Conservation (phyloP, 345 rosid genomes). For the Pelargonium nanum region DNA sequence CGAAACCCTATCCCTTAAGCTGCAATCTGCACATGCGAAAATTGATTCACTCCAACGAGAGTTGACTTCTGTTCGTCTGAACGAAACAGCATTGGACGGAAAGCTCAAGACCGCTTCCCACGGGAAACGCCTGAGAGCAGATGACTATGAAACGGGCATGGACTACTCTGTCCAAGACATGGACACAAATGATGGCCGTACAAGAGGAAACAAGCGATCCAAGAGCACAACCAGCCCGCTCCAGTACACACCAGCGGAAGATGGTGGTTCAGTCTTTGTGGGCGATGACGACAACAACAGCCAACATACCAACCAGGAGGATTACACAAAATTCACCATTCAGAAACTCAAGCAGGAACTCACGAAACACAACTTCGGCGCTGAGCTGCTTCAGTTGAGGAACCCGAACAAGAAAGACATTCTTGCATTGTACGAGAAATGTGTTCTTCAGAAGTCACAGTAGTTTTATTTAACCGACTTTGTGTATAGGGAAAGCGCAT, state of each 20-base stretch:
- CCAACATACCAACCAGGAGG: slow-evolving; percentile 49
- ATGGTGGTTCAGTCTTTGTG: slow-evolving; percentile 50
- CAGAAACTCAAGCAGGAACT: slow-evolving; percentile 84
- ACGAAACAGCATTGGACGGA: slow-evolving; percentile 74
- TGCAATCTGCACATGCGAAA: slow-evolving; percentile 73
- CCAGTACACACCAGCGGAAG: slow-evolving; percentile 38
- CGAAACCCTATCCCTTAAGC: slow-evolving; percentile 69
- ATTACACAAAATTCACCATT: slow-evolving; percentile 63
- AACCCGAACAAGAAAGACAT: slow-evolving; percentile 77
- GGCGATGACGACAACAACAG: slow-evolving; percentile 54
- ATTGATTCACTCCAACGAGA: slow-evolving; percentile 80
- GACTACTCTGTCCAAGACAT: slow-evolving; percentile 53
- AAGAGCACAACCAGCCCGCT: slow-evolving; percentile 58
- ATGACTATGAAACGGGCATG: slow-evolving; percentile 50
- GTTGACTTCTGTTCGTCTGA: slow-evolving; percentile 64
- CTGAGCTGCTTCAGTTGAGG: slow-evolving; percentile 60
- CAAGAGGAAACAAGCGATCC: slow-evolving; percentile 49
- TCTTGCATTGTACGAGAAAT: slow-evolving; percentile 65
- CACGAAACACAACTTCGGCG: slow-evolving; percentile 72
- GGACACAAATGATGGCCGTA: slow-evolving; percentile 31
- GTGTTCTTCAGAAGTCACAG: slow-evolving; percentile 53
- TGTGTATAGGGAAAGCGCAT: slow-evolving; percentile 26
- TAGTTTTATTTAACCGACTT: not conserved
- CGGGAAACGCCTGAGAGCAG: slow-evolving; percentile 59
- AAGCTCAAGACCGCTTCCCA: slow-evolving; percentile 67